Conservation (phyloP, 2,329 filamentous ascomycete species). For the Dactylella cylindrospora region DNA sequence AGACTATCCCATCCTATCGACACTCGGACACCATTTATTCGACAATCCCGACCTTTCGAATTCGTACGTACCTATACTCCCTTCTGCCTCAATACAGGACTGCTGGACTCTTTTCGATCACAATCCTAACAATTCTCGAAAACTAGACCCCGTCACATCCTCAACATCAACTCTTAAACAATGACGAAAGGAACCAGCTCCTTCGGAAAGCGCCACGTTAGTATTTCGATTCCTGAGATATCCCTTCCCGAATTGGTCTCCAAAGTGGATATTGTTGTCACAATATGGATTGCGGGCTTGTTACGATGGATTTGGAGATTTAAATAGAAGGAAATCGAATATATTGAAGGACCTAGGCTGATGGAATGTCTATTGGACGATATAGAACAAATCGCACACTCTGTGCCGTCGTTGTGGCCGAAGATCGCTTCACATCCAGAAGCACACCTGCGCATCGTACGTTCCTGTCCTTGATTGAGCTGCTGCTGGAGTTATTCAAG, state of each 20-base stretch:
- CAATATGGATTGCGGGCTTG: no score
- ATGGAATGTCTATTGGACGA: slow-evolving; percentile 6
- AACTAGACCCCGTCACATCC: slow-evolving; percentile 1
- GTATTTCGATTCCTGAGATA: slow-evolving; percentile 42
- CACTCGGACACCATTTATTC: slow-evolving; percentile 5
- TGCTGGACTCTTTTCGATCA: neutral
- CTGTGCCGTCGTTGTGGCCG: slow-evolving; percentile 97
- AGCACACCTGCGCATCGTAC: slow-evolving; percentile 84
- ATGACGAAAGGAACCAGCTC: slow-evolving; percentile 47
- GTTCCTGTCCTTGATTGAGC: neutral
- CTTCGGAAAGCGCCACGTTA: slow-evolving; percentile 50
- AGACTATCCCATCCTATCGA: slow-evolving; percentile 17
- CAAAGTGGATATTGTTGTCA: no score
- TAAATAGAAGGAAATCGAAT: neutral
- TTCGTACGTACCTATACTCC: slow-evolving; percentile 22
- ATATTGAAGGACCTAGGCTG: slow-evolving; percentile 9
- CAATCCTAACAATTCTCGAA: slow-evolving; percentile 15
- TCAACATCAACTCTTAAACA: slow-evolving; percentile 42
- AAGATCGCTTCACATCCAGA: slow-evolving; percentile 98
- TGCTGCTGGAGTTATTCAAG: neutral
- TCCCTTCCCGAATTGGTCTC: no score
- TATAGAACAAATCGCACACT: slow-evolving; percentile 87
- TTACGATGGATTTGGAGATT: neutral
- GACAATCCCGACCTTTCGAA: slow-evolving; percentile 4
- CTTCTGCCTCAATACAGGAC: neutral